Percentiles rank a stretch among this genome's conserved stretches.
Conservation (phyloP, 371 early-diverging fungal genomes). For the Apophysomyces elegans region DNA sequence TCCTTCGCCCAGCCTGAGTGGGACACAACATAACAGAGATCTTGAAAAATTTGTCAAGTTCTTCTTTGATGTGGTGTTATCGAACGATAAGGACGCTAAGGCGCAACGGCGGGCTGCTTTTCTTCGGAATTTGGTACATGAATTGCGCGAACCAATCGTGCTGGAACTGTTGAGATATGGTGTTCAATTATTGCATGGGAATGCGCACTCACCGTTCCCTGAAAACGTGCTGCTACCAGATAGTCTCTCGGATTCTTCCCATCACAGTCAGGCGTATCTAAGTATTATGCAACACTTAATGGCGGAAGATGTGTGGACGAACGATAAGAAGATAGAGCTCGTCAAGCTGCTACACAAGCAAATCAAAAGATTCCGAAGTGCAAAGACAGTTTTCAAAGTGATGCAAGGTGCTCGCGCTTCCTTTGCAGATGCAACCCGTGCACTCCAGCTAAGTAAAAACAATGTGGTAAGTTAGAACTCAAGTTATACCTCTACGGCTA, state of each 20-base stretch:
- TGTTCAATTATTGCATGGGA: slow-evolving; percentile 42
- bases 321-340: slow-evolving; percentile 53
- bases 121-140: slow-evolving; percentile 45
- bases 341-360: slow-evolving; percentile 56
- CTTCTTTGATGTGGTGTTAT: slow-evolving; percentile 59
- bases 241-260: slow-evolving; percentile 29
- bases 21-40: slow-evolving; percentile 30
- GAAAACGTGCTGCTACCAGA: slow-evolving; percentile 47
- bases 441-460: slow-evolving; percentile 39
- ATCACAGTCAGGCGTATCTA: slow-evolving; percentile 55
- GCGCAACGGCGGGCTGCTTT: slow-evolving; percentile 46
- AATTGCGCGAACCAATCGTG: slow-evolving; percentile 43
- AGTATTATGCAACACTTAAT: slow-evolving; percentile 59
- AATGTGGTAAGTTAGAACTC: slow-evolving; percentile 36
- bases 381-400: slow-evolving; percentile 47
- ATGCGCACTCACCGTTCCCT: slow-evolving; percentile 36
- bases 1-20: slow-evolving; percentile 15
- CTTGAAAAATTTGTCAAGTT: slow-evolving; percentile 58
- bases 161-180: slow-evolving; percentile 43
- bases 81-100: slow-evolving; percentile 35
- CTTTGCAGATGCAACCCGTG: slow-evolving; percentile 52
- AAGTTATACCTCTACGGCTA: not conserved
- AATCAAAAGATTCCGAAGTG: slow-evolving; percentile 48
- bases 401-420: slow-evolving; percentile 52
- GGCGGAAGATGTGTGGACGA: slow-evolving; percentile 52